Base-by-base conservation (phyloP, 352 stramenopile species). In the Pelagophyceae sp. region DNA sequence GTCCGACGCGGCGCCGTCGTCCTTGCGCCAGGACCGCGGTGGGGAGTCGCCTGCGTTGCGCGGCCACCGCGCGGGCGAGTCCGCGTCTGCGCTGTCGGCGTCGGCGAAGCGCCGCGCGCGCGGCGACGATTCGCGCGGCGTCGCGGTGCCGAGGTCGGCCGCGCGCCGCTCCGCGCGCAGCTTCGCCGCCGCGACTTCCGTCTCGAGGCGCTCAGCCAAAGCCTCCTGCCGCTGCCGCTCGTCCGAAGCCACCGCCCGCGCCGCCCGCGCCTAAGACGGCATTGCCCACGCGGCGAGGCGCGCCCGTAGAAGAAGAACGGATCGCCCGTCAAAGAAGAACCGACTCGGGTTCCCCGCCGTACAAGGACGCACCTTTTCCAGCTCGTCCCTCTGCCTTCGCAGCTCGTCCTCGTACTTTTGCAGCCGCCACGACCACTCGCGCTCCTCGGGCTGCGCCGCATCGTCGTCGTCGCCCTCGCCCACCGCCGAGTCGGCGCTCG, bases 341-440 rank as follows among this genome's bases (percentile, higher is more conserved):
- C n/a, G n/a, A n/a, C n/a, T n/a, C n/a, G n/a, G n/a, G n/a, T n/a
- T n/a, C n/a, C n/a, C n/a, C n/a, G n/a, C n/a, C n/a, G n/a, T n/a
- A n/a, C n/a, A n/a, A n/a, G n/a, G n/a, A n/a, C n/a, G n/a, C n/a
- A n/a, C n/a, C n/a, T n/a, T 15, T 15, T 63, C 54, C 15, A 63
- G 54, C 54, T 63, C 54, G 15, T 63, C 54, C 11, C 54, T 15
- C 61, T 71, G 31, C n/a, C 61, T 27, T 25, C 27, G 27, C 3
- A 45, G 61, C 29, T 71, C 61, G 61, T 71, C 61, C 61, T 71
- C 61, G 61, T 71, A 71, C 61, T 40, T 37, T 37, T 40, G 31
- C n/a, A 71, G 61, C 61, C 61, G 61, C 61, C 19, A 35, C 3
- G 61, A 71, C 61, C 61, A 71, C 61, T 71, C 61, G 61, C 54